phyloP scores from a whole-genome alignment of 2,329 filamentous ascomycete genomes.

The Cryphonectria radicalis region DNA sequence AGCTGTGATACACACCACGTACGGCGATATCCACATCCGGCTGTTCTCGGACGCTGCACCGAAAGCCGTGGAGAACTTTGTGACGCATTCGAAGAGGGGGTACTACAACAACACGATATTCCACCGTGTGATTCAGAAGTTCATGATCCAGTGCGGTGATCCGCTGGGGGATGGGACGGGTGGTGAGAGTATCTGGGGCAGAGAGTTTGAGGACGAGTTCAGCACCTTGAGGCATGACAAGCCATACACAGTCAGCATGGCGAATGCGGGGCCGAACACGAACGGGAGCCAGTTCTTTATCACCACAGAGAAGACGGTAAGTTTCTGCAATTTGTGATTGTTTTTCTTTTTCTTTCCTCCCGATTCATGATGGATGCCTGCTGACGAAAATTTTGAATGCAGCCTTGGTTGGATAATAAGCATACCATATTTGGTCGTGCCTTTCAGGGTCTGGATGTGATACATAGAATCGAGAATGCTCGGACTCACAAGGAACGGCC shows the following conservation, averaged over 20 bases:
- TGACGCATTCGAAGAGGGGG: constrained; percentile 83
- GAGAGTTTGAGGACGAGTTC: constrained; percentile 91
- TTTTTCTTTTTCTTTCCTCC: background rate
- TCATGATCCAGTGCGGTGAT: constrained; percentile 94
- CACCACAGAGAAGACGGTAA: constrained; percentile 90
- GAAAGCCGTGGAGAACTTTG: constrained; percentile 96
- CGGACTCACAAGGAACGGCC: constrained; percentile 90
- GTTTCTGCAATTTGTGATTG: constrained; percentile 38
- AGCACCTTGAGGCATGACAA: constrained; percentile 90
- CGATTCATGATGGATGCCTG: background rate
- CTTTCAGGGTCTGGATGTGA: constrained; percentile 87
- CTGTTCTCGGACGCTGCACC: constrained; percentile 93
- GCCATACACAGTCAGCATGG: constrained; percentile 96
- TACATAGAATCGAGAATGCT: constrained; percentile 93
- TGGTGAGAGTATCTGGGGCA: constrained; percentile 91
- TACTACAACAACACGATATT: constrained; percentile 99
- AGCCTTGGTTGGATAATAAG: constrained; percentile 93
- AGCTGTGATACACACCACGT: constrained; percentile 88
- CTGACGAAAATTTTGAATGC: constrained; percentile 22
- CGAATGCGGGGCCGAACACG: constrained; percentile 92
- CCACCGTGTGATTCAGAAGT: constrained; percentile 94
- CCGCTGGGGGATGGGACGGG: constrained; percentile 88
- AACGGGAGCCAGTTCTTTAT: constrained; percentile 99
- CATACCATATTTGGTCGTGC: constrained; percentile 96
- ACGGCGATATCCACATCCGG: constrained; percentile 91